phyloP scores from a whole-genome alignment of 805 yeast genomes.

The Ogataea methylovora region DNA sequence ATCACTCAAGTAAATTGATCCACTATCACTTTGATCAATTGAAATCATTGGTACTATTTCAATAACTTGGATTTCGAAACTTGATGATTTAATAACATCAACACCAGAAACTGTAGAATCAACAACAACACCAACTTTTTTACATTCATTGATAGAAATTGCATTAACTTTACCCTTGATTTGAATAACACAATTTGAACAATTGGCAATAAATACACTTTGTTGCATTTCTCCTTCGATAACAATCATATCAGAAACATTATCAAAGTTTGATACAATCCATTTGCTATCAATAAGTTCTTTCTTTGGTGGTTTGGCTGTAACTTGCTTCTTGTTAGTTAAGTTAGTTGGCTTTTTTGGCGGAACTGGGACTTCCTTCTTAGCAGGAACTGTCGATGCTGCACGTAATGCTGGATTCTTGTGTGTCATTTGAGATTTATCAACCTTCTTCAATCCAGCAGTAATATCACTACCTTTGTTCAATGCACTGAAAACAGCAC shows the following conservation, averaged over 20 bases:
- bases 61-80: constrained; percentile 78
- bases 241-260: constrained; percentile 49
- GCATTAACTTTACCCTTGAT: constrained; percentile 90
- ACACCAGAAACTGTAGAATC: constrained; percentile 84
- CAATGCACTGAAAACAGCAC: constrained; percentile 87
- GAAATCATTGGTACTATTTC: constrained; percentile 80
- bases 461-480: constrained; percentile 83
- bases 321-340: constrained; percentile 21
- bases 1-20: constrained; percentile 68
- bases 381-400: constrained; percentile 40
- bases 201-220: constrained; percentile 81
- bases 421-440: constrained; percentile 88
- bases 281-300: constrained; percentile 85
- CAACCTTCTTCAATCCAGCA: constrained; percentile 83
- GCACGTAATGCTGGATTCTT: constrained; percentile 79
- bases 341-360: constrained; percentile 77
- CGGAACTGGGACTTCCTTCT: constrained; percentile 56
- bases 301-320: constrained; percentile 44
- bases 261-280: constrained; percentile 76
- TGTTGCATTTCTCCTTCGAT: constrained; percentile 82
- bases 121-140: constrained; percentile 66
- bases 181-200: constrained; percentile 66
- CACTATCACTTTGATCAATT: constrained; percentile 84
- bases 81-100: constrained; percentile 74
- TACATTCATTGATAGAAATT: constrained; percentile 67